Evolutionary conservation across 2,329 filamentous ascomycete species (phyloP), one percentile per base, ranked within the genome.

Genomic region (Lasiodiplodia theobromae): DNA sequence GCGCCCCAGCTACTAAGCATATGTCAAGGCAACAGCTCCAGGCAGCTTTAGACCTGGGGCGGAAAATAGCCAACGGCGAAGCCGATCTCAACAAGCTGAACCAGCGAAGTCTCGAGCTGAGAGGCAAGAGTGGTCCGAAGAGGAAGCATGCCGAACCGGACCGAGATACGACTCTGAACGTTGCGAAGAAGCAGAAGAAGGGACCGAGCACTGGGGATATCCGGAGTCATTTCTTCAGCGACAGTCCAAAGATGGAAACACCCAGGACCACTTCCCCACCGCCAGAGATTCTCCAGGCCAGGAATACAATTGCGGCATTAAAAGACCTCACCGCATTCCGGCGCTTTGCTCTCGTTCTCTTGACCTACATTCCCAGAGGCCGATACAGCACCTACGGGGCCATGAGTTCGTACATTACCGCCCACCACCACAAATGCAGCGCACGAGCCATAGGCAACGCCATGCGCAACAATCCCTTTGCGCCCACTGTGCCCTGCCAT

Each of bases 251-350:
- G 14, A 37, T 6, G 16, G 40, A 44, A 44, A 8, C 40, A 18
- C 18, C 40, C 28, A 62, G 40, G 40, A 25, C 67, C 54, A 60
- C 51, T 47, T 31, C 63, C 16, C 67, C 53, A 16, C 28, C 44
- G 14, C 44, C 60, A 60, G 66, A 73, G 44, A 73, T 75, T 62
- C 54, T 70, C 23, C 44, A 57, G 11, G 70, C 76, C 31, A 79
- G 84, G 56, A 73, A 72, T 25, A 79, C 80, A 65, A 84, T 86
- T 71, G 74, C 77, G 34, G 73, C 76, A 31, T 82, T 85, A 63
- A 79, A 78, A 51, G 76, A 78, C n/a, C 79, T 87, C 23, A 86
- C 84, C 3, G 79, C 82, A 18, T 86, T 85, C 76, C 84, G 84
- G 31, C 79, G 78, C 65, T 72, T 73, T 57, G 75, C 74, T 23